Base-by-base conservation (phyloP, 345 rosid species). In the Melastoma malabathricum region DNA sequence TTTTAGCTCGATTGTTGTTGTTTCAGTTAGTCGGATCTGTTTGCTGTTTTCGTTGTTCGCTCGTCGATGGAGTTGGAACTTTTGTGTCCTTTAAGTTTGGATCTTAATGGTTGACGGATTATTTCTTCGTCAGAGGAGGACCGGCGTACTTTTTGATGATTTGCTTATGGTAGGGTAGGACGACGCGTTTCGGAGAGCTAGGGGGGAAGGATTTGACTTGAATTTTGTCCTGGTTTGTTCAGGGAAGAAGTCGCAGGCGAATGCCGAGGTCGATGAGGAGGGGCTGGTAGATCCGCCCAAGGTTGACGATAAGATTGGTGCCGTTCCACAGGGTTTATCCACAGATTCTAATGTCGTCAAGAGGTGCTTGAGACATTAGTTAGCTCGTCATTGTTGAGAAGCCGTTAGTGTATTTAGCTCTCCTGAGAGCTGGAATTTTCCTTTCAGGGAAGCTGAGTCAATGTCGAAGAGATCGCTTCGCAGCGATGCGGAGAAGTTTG, bases 301-400 rank as follows among this genome's bases (percentile, higher is more conserved):
- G 73, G 83, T 92, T 2, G 97, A 92, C 67, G 98, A 92, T 27
- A 84, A 76, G 67, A 72, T 92, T 54, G 96, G 97, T 14, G 98
- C 93, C 13, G 81, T 89, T 55, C 98, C 95, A 27, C 62, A 76
- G 34, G 96, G 98, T 52, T 65, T 72, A 39, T 73, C 96, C 15
- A 92, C 98, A n/a, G 98, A 92, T 77, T 92, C 98, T 47, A 95
- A 92, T 62, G 93, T 87, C 10, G 96, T 55, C 34, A 89, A 77
- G 62, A 84, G 98, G 98, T 89, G 14, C 22, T 64, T 47, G 2
- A 34, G 41, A 34, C 41, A 9, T 8, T 25, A 3, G 3, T 23
- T 50, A 16, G 49, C 10, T 15, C 0, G 39, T 34, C 46, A 15
- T 1, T 18, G 9, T 44, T 20, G 52, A 18, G 18, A 34, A 34